Evolutionary conservation across 441 rosid genomes (phyloP), one percentile per base, ranked within the genome.

Genomic region (Aquilaria agallochum): DNA sequence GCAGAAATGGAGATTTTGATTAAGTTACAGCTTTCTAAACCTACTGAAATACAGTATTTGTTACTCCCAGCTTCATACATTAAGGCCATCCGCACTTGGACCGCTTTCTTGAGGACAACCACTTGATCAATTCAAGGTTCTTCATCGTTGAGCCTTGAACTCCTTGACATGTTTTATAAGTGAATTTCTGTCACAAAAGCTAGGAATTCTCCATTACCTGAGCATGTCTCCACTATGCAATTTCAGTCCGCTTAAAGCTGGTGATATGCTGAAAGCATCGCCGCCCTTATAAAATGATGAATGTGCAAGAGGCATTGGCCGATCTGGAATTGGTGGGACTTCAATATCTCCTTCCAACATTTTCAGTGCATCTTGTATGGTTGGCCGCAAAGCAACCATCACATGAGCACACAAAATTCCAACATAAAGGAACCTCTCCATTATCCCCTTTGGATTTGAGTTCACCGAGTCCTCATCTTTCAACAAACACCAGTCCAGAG

Each of bases 261-360:
- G 87, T 3, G 94, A 84, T 60, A 78, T 66, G 74, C 66, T 75
- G 76, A 80, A 84, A 57, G 72, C 57, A 61, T 59, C 72, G 31
- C 73, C 65, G 48, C 70, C 76, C 34, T 58, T 63, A 2, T 12
- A 58, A 53, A 74, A 78, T 0, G 80, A 73, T 55, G 87, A 84
- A 61, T 81, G 77, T 27, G 79, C 83, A 2, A 84, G 70, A 58
- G 58, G 69, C 63, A 65, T 49, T 30, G 97, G 97, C 64, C 97
- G 78, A 42, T 83, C 85, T 0, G 95, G 94, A 56, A 90, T 78
- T 0, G 84, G 69, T 10, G 96, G 96, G 64, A 91, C 94, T 58
- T 91, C 96, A 44, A 82, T 73, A 46, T 91, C 96, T 51, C 97
- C 96, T 79, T 91, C 96, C 55, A 91, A 68, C 97, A 91, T 86